These are phyloP conservation scores for Kernera saxatilis DNA, from an alignment of 345 rosid genomes.

Conservation along the genomic window DNA sequence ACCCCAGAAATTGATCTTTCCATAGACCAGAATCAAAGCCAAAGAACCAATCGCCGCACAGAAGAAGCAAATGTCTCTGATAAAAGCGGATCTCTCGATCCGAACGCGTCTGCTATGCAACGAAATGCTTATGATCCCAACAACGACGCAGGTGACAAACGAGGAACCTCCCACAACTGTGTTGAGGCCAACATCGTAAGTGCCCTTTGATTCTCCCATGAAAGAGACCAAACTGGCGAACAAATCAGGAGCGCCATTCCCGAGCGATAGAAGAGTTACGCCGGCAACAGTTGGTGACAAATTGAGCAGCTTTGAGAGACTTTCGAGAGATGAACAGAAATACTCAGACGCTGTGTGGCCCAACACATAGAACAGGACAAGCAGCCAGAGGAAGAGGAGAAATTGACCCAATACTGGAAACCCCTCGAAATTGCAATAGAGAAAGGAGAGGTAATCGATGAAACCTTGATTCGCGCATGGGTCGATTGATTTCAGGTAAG, in stretches of 20 bases:
- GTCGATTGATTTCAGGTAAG: constrained; percentile 44
- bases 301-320: constrained; percentile 59
- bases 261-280: constrained; percentile 75
- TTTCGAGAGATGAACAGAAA: constrained; percentile 76
- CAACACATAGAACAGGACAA: constrained; percentile 63
- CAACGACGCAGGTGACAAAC: constrained; percentile 70
- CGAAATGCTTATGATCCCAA: constrained; percentile 58
- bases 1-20: constrained; percentile 54
- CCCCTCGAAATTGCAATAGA: constrained; percentile 58
- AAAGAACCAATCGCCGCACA: constrained; percentile 56
- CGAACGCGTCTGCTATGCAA: constrained; percentile 34
- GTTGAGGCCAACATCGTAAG: constrained; percentile 65
- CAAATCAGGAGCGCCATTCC: constrained; percentile 90
- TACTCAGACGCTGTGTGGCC: constrained; percentile 79
- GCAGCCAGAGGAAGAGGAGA: constrained; percentile 66
- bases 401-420: constrained; percentile 42
- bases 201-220: constrained; percentile 51
- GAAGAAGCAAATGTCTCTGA: constrained; percentile 73
- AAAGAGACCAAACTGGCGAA: constrained; percentile 82
- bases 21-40: constrained; percentile 45
- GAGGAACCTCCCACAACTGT: constrained; percentile 79
- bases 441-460: constrained; percentile 70
- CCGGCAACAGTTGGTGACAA: constrained; percentile 90
- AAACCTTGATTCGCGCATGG: constrained; percentile 74
- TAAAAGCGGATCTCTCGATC: constrained; percentile 58